phyloP scores from a whole-genome alignment of 2,329 filamentous ascomycete species.

The Phialophora tarda region DNA sequence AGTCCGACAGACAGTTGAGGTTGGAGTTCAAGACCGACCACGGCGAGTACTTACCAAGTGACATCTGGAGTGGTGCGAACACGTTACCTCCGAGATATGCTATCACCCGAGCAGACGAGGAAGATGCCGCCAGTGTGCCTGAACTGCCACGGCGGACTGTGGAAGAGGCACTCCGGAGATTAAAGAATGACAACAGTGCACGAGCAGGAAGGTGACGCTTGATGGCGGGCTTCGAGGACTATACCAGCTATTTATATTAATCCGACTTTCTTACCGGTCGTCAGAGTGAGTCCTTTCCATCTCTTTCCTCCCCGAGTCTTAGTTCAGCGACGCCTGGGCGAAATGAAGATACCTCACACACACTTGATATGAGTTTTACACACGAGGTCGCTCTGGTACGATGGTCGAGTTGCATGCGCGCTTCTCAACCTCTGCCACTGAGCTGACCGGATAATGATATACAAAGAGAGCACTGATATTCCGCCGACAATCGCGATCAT shows the following conservation, averaged over 20 bases:
- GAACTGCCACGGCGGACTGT: constrained; percentile 50
- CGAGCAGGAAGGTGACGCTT: constrained; percentile 7
- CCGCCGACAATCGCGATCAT: not conserved
- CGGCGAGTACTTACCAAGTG: constrained; percentile 83
- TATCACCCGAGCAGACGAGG: constrained; percentile 56
- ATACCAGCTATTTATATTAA: not conserved
- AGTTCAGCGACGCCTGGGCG: not conserved
- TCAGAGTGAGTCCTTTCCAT: not conserved
- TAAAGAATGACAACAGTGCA: constrained; percentile 41
- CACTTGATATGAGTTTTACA: constrained; percentile 34
- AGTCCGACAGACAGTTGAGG: constrained; percentile 73
- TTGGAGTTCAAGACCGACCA: constrained; percentile 81
- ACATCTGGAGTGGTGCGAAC: constrained; percentile 80
- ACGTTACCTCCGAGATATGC: constrained; percentile 46
- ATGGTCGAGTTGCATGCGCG: constrained; percentile 4
- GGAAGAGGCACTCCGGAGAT: constrained; percentile 50
- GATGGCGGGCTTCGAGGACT: not conserved
- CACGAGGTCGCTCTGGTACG: not conserved
- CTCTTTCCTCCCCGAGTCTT: not conserved
- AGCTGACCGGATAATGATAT: constrained; percentile 53
- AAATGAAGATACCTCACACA: constrained; percentile 22
- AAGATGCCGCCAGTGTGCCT: constrained; percentile 44
- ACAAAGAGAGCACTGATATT: constrained; percentile 65
- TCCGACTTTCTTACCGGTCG: not conserved
- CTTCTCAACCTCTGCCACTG: constrained; percentile 14